These are phyloP conservation scores for Trichoderma harzianum DNA, from an alignment of 2,329 filamentous ascomycete species.

Conservation along the genomic window DNA sequence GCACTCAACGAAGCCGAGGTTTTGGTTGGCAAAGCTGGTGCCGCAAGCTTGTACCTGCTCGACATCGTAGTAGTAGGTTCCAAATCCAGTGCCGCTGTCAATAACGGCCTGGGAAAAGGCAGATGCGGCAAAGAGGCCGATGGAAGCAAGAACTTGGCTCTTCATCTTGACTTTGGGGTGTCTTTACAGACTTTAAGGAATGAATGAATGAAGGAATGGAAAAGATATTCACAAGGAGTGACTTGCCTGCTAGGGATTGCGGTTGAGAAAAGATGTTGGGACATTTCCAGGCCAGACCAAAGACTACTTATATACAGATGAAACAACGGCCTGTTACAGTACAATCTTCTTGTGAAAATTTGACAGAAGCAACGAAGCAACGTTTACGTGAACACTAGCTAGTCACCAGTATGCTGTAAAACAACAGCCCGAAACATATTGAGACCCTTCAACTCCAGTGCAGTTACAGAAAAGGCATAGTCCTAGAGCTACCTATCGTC, in stretches of 20 bases:
- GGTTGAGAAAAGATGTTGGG: background rate
- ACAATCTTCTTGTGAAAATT: background rate
- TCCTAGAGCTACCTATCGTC: background rate
- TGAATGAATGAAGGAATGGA: too few species aligned
- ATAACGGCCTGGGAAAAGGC: constrained; percentile 3
- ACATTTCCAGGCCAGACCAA: background rate
- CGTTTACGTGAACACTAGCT: background rate
- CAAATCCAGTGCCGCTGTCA: constrained; percentile 16
- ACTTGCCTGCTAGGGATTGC: background rate
- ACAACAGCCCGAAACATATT: background rate
- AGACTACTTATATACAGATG: background rate
- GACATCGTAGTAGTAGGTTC: constrained; percentile 21
- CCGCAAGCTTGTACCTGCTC: constrained; percentile 1
- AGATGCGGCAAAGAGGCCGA: background rate
- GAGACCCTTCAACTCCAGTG: background rate
- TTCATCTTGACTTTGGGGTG: background rate
- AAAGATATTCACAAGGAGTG: background rate
- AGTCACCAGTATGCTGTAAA: background rate
- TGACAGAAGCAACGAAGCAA: background rate
- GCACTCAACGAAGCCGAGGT: constrained; percentile 16
- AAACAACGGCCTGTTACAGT: background rate
- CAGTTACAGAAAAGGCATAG: background rate
- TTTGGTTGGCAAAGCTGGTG: constrained; percentile 2
- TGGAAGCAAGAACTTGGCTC: background rate
- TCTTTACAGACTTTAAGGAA: background rate